Base-by-base conservation (phyloP, 345 rosid genomes). In the Physaria fendleri region DNA sequence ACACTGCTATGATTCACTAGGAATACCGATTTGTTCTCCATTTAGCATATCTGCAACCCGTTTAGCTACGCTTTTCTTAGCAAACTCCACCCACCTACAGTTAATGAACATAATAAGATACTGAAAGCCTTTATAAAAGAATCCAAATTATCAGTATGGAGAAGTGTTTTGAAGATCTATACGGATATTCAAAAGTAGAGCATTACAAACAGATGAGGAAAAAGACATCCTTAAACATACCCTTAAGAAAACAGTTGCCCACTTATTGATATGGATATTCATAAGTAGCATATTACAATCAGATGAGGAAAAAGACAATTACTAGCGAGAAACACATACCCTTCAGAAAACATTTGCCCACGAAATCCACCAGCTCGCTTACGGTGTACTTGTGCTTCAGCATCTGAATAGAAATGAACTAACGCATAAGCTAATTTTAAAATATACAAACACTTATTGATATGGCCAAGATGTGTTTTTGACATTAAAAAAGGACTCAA, bases 31-130 rank as follows among this genome's bases (percentile, higher is more conserved):
- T 68, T 83, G 95, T 85, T 93, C 89, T 71, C 99, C 91, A 60
- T 89, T 93, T 50, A 89, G 74, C 90, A 85, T 72, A 35, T 83
- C 76, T 3, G 94, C 99, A 22, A 89, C 88, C 63, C 79, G 78
- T 73, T 89, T 93, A 3, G 95, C 97, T 38, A 78, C 74, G 22
- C 66, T 71, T 77, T 85, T 92, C 75, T 79, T 79, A 53, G 82
- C 60, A 74, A 87, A 93, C 71, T 93, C 99, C 69, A 93, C 91
- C 97, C 99, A 87, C 74, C 99, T 93, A 59, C 82, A 74, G 34
- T 34, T 33, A 5, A 53, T 18, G 12, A 37, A 28, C 37, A 54
- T 5, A 53, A 28, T n/a, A 3, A 43, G 35, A 52, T 13, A 33
- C 9, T 12, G 34, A 37, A 53, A 52, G 43, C 48, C 41, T 41